Evolutionary conservation across 1,139 yeast species (phyloP).

Genomic region (Suhomyces kunorum): DNA sequence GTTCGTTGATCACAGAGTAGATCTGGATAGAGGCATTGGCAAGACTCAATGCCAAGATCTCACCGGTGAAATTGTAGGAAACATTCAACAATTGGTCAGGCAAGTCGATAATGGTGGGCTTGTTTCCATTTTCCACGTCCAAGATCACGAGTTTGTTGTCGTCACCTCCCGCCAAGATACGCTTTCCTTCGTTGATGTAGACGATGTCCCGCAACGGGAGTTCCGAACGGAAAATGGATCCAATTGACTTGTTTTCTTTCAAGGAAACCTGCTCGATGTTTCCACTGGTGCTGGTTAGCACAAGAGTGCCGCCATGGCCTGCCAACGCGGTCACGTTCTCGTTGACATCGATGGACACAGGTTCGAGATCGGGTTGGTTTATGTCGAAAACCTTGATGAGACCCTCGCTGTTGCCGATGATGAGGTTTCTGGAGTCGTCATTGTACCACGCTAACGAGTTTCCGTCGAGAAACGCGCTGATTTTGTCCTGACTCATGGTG

Average conservation of each 20-base stretch:
- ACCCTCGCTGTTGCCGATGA: constrained; percentile 54
- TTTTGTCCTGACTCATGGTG: constrained; percentile 22
- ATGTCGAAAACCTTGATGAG: constrained; percentile 51
- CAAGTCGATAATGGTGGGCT: constrained; percentile 37
- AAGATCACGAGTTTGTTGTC: constrained; percentile 63
- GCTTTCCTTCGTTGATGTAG: constrained; percentile 70
- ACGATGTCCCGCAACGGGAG: constrained; percentile 66
- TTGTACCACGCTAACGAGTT: constrained; percentile 46
- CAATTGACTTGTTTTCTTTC: constrained; percentile 21
- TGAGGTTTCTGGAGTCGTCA: constrained; percentile 34
- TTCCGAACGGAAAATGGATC: constrained; percentile 45
- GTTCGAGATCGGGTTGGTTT: constrained; percentile 52
- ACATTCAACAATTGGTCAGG: constrained; percentile 61
- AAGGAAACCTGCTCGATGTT: constrained; percentile 35
- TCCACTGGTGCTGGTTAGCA: constrained; percentile 40
- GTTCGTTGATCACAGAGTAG: constrained; percentile 56
- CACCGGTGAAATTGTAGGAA: constrained; percentile 63
- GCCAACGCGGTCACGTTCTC: constrained; percentile 43
- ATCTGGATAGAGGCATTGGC: constrained; percentile 69
- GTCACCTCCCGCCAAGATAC: constrained; percentile 76
- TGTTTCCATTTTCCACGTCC: constrained; percentile 44
- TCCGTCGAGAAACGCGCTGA: constrained; percentile 49
- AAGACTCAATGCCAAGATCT: constrained; percentile 60
- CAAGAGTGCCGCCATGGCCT: constrained; percentile 23
- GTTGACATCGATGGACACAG: constrained; percentile 52